phyloP scores from a whole-genome alignment of 208 protist genomes.

The Crithidia acanthocephali region DNA sequence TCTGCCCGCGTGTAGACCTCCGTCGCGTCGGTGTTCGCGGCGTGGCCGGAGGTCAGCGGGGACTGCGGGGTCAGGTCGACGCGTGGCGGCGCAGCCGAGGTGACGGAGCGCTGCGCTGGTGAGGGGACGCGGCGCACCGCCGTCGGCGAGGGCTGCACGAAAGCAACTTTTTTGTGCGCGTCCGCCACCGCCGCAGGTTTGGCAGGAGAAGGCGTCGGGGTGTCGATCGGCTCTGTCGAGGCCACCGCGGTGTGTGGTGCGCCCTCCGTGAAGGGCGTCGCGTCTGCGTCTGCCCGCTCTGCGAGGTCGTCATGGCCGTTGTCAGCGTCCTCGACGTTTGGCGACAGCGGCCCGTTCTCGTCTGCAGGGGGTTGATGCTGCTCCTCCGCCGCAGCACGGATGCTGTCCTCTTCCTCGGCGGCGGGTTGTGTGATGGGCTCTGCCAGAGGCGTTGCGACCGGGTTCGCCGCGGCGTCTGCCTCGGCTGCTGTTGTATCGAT shows the following conservation, averaged over 20 bases:
- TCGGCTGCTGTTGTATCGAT: background rate
- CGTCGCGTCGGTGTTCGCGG: background rate
- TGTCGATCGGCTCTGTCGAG: background rate
- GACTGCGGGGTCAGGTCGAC: background rate
- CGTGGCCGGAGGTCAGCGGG: background rate
- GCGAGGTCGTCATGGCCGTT: background rate
- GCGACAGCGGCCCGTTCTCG: background rate
- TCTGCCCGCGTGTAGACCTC: slow-evolving; percentile 13
- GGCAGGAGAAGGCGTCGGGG: background rate
- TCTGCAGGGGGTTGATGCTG: no score
- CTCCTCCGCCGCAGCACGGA: no score
- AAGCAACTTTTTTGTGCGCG: slow-evolving; percentile 6
- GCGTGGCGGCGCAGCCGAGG: background rate
- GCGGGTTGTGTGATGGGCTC: background rate
- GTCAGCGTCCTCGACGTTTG: background rate
- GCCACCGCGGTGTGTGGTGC: background rate
- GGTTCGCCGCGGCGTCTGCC: background rate
- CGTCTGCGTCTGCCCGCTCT: background rate
- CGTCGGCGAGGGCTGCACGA: background rate
- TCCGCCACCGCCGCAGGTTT: background rate
- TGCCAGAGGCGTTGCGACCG: background rate
- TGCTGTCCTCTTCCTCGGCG: background rate
- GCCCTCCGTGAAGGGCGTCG: background rate
- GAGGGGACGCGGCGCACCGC: background rate
- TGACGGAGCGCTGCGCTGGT: background rate